A percentile compares a stretch with the other conserved stretches of the same genome.
phyloP scores from a whole-genome alignment of 805 yeast species.

The Ogataea nakhonphanomensis region DNA sequence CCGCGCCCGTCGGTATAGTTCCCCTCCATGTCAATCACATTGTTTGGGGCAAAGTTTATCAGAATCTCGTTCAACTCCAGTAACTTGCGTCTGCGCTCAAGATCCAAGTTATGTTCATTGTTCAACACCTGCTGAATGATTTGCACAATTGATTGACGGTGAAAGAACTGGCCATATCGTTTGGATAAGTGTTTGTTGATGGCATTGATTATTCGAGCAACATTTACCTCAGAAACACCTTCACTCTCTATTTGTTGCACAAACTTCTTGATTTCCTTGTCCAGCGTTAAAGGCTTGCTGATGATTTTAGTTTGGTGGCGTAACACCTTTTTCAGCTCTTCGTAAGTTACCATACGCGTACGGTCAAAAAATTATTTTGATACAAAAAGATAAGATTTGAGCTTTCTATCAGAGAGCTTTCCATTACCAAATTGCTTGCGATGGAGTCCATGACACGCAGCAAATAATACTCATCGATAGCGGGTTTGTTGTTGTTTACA shows the following conservation, averaged over 20 bases:
- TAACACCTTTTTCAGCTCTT: conserved; percentile 25
- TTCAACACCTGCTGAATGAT: conserved; percentile 29
- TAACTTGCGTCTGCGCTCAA: conserved; percentile 20
- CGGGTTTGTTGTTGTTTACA: no score
- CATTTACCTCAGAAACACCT: conserved; percentile 11
- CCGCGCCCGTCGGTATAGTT: conserved; percentile 14
- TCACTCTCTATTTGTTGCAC: conserved; percentile 8
- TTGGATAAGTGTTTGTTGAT: conserved; percentile 13
- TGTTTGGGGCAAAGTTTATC: conserved; percentile 21
- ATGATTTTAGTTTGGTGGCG: conserved; percentile 23
- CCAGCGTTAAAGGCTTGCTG: conserved; percentile 17
- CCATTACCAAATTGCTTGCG: not conserved
- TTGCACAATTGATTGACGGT: conserved; percentile 30
- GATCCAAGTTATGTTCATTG: conserved; percentile 19
- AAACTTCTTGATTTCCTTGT: conserved; percentile 11
- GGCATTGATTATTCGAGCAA: conserved; percentile 10
- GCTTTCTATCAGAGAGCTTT: not conserved
- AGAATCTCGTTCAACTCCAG: conserved; percentile 28
- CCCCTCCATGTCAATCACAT: conserved; percentile 26
- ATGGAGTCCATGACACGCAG: not conserved
- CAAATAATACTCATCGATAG: no score
- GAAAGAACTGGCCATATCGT: conserved; percentile 26
- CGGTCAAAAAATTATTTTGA: no score
- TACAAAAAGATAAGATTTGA: not conserved
- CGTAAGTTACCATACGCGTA: conserved; percentile 21